These are phyloP conservation scores for Cadophora sp. DNA, from an alignment of 2,329 filamentous ascomycete species.

Conservation along the genomic window DNA sequence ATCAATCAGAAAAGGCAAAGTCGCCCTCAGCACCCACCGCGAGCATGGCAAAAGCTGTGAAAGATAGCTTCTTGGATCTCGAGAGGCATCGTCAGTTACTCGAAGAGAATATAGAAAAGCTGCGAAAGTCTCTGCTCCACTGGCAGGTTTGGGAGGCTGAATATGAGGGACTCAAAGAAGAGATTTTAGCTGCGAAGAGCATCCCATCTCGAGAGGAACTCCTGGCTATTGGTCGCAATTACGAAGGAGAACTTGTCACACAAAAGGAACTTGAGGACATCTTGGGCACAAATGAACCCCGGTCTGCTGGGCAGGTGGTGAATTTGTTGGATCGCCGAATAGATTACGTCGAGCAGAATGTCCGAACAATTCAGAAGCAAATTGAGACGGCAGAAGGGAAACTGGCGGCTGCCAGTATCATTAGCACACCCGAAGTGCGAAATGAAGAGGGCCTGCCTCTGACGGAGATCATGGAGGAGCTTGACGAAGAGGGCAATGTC, in stretches of 20 bases:
- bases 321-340: constrained; percentile 75
- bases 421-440: constrained; percentile 64
- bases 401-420: constrained; percentile 66
- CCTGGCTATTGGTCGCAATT: constrained; percentile 57
- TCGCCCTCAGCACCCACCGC: not conserved
- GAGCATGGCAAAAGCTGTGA: constrained; percentile 40
- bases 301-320: constrained; percentile 67
- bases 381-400: constrained; percentile 71
- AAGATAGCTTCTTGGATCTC: constrained; percentile 63
- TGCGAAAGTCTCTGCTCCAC: constrained; percentile 79
- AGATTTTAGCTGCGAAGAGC: constrained; percentile 60
- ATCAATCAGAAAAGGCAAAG: not conserved
- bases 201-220: constrained; percentile 55
- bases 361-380: constrained; percentile 74
- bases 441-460: constrained; percentile 78
- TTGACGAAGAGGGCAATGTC: constrained; percentile 90
- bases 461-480: constrained; percentile 88
- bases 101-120: constrained; percentile 75
- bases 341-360: constrained; percentile 89
- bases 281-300: constrained; percentile 49
- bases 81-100: constrained; percentile 78
- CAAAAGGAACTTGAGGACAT: constrained; percentile 62
- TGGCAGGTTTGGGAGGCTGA: constrained; percentile 93
- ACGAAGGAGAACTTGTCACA: constrained; percentile 67
- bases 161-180: constrained; percentile 88